Evolutionary conservation across 306 rosid genomes (phyloP).

Genomic region (Astragalus glycyphyllos): DNA sequence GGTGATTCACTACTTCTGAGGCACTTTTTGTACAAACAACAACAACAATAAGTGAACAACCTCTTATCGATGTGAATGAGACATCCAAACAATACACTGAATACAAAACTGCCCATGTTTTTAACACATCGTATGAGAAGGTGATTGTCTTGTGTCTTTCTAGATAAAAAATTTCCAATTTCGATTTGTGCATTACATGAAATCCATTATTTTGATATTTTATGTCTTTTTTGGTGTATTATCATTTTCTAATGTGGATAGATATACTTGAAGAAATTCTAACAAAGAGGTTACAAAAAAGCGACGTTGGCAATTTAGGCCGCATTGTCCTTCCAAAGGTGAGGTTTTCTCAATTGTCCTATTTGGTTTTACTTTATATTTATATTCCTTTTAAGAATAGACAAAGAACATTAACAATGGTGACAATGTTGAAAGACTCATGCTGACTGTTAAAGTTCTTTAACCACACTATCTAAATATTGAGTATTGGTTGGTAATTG

Average conservation of each 20-base stretch:
- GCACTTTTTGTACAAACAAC: not conserved
- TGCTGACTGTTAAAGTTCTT: no score
- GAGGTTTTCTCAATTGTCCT: slow-evolving; percentile 5
- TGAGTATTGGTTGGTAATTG: not conserved
- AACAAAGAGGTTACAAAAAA: slow-evolving; percentile 56
- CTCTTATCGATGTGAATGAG: not conserved
- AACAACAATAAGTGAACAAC: not conserved
- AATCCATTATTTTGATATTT: not conserved
- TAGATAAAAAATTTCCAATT: not conserved
- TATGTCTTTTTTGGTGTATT: not conserved
- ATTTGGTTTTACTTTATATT: no score
- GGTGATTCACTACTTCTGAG: not conserved
- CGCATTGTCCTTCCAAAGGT: slow-evolving; percentile 88
- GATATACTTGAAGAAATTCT: slow-evolving; percentile 50
- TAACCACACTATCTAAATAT: not conserved
- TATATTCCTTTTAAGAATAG: no score
- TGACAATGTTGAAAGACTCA: no score
- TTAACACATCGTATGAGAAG: slow-evolving; percentile 59
- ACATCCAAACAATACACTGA: not conserved
- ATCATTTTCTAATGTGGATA: not conserved
- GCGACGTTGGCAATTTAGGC: slow-evolving; percentile 59
- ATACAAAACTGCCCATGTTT: not conserved
- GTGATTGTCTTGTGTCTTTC: slow-evolving; percentile 29
- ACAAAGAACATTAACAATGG: no score
- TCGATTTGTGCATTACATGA: not conserved